Base-by-base conservation (phyloP, 2,329 filamentous ascomycete genomes). In the Ophiostoma populinum region DNA sequence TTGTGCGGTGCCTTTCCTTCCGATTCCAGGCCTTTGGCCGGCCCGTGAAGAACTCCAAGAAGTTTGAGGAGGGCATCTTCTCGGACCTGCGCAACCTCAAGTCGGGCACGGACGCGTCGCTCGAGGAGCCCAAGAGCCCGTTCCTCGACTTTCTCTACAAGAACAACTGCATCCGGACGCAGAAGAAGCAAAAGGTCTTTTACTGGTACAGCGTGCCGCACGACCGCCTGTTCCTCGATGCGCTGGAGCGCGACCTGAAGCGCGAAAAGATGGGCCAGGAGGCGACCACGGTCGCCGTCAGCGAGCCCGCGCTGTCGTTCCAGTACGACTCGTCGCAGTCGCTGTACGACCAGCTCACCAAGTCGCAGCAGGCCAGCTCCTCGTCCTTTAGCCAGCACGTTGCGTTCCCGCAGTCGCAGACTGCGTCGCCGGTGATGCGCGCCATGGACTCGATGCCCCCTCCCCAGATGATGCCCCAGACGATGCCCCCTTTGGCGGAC, bases 151-250 rank as follows among this genome's bases (percentile, higher is more conserved):
- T 95, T 56, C 68, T 98, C 29, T 98, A 98, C 74, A 98, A 98
- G 70, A 98, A 98, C 71, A 98, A 98, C 66, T 98, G 90, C 69
- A 98, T 98, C 49, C 78, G 90, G 48, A 98, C 90, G 24, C 90
- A 98, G 59, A 98, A 98, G 75, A 98, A 98, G 70, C 90, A 98
- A 55, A 98, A 98, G 67, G 90, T 98, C 45, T 98, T 98, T 53
- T 98, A 95, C 63, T 98, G 90, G 90, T 98, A 95, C 62, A 94
- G 86, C 62, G 90, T 98, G 32, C 90, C 90, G 2, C 90, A 98
- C 56, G 90, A 98, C 59, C 75, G 90, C 36, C 74, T 98, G 34
- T 98, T 98, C 61, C 76, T 98, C 47, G 90, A 98, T 62, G 90
- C 90, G 25, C 66, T 98, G 48, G 90, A 98, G 67, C 79, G 90